phyloP scores from a whole-genome alignment of 768 basidiomycete genomes.

The Mycena chlorophos region DNA sequence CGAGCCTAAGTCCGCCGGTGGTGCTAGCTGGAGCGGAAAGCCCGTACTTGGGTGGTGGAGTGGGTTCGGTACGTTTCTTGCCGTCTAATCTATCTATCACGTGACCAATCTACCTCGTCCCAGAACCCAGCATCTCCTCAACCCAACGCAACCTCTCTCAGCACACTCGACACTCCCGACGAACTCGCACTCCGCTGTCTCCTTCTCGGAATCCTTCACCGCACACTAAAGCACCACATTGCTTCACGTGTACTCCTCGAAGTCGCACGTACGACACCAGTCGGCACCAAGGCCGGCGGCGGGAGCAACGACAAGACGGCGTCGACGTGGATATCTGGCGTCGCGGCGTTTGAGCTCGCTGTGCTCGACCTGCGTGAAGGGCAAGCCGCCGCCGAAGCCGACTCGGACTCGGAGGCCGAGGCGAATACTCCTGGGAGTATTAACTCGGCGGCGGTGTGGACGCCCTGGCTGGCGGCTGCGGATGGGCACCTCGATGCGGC shows the following conservation, averaged over 20 bases:
- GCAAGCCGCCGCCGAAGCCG: slow-evolving; percentile 33
- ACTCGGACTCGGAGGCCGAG: slow-evolving; percentile 40
- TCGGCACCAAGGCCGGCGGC: slow-evolving; percentile 46
- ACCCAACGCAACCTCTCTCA: neutral
- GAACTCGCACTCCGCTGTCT: slow-evolving; percentile 70
- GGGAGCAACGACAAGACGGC: no score
- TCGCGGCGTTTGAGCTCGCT: slow-evolving; percentile 69
- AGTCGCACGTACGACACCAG: slow-evolving; percentile 46
- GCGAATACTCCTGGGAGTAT: neutral
- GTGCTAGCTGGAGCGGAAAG: slow-evolving; percentile 34
- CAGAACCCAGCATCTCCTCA: slow-evolving; percentile 5
- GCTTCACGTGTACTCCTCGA: slow-evolving; percentile 49
- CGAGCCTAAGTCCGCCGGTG: slow-evolving; percentile 48
- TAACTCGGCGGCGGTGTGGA: slow-evolving; percentile 47
- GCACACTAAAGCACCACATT: slow-evolving; percentile 50
- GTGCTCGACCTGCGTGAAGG: slow-evolving; percentile 68
- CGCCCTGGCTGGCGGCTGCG: slow-evolving; percentile 46
- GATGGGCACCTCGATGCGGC: slow-evolving; percentile 53
- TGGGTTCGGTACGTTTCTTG: neutral
- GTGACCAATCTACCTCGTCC: neutral
- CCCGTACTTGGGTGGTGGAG: slow-evolving; percentile 9
- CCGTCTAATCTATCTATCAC: neutral
- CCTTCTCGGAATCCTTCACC: slow-evolving; percentile 66
- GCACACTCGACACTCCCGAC: slow-evolving; percentile 68
- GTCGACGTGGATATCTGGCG: slow-evolving; percentile 70